phyloP scores from a whole-genome alignment of 352 stramenopile genomes.

The Phytophthora brassicae region DNA sequence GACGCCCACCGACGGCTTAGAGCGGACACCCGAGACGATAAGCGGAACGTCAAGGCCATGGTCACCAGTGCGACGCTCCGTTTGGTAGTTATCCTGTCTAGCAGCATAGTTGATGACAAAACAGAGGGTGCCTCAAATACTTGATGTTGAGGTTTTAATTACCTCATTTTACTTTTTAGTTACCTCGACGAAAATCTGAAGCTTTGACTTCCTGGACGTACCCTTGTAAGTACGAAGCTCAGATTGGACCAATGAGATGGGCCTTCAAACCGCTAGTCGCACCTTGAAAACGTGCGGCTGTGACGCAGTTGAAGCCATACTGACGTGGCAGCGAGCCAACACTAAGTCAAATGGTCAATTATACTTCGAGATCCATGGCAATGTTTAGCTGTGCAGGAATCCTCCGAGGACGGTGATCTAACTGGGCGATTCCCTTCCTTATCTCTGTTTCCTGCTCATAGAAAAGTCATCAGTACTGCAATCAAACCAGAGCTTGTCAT shows the following conservation, averaged over 20 bases:
- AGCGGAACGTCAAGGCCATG: not conserved
- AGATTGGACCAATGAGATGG: not conserved
- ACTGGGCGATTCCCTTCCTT: not conserved
- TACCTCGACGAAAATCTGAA: too few species aligned
- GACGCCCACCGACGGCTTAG: conserved; percentile 22
- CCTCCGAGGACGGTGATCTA: too few species aligned
- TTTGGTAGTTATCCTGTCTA: too few species aligned
- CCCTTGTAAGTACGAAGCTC: not conserved
- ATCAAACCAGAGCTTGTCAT: not conserved
- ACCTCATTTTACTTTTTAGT: too few species aligned
- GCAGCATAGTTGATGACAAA: too few species aligned
- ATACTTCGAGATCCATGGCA: not conserved
- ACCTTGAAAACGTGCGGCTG: conserved; percentile 10
- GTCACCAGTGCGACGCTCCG: too few species aligned
- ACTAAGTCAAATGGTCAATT: not conserved
- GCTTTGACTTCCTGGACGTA: too few species aligned
- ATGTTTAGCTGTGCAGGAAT: not conserved
- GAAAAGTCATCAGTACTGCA: not conserved
- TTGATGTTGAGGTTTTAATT: not conserved
- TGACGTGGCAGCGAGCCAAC: conserved; percentile 5
- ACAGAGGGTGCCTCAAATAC: too few species aligned
- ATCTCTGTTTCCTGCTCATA: not conserved
- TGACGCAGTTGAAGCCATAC: not conserved
- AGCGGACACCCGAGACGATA: too few species aligned
- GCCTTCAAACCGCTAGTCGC: conserved; percentile 6